Base-by-base conservation (phyloP, 1,284 basidiomycete genomes). In the Sporisorium sorghi region DNA sequence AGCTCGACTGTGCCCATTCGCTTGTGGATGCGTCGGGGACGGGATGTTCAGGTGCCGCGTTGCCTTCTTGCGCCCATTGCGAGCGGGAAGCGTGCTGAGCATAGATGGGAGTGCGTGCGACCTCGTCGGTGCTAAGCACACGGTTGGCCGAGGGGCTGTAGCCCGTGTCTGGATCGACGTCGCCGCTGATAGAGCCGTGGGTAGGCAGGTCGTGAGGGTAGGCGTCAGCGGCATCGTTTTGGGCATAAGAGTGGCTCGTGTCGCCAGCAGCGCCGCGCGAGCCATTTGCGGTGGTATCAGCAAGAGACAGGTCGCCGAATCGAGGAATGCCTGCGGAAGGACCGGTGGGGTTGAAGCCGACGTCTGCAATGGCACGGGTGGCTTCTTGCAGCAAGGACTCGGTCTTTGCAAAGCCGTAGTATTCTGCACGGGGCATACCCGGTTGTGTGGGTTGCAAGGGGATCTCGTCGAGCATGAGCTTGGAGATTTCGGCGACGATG, bases 401-500 rank as follows among this genome's bases (percentile, higher is more conserved):
- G 32, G 78, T 82, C 53, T 65, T 75, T 15, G 69, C 64, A 32
- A 70, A 73, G 15, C 66, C 85, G 19, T 87, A 87, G 84, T 96
- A 97, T 64, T 90, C 88, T 7, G 89, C 87, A 7, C 94, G 89
- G 3, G 90, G 88, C 59, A 91, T 87, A 14, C 94, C 94, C 3
- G 93, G 93, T 51, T 90, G 89, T 0, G 93, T 94, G 26, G 87
- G 86, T 17, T 91, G 90, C 61, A 93, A 88, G 0, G 93, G 91
- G 11, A 97, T 91, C 87, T 93, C 92, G 89, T 90, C 88, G 49
- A 93, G 88, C 21, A 95, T 86, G 12, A 90, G 88, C 83, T 92
- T 93, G 10, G 93, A 94, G 46, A 90, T 88, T 74, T 94, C 91
- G 28, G 90, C 93, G 37, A 90, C 88, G 76, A 96, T 92, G 89